phyloP scores from a whole-genome alignment of 257 asterid species.

The Coffea canephora region DNA sequence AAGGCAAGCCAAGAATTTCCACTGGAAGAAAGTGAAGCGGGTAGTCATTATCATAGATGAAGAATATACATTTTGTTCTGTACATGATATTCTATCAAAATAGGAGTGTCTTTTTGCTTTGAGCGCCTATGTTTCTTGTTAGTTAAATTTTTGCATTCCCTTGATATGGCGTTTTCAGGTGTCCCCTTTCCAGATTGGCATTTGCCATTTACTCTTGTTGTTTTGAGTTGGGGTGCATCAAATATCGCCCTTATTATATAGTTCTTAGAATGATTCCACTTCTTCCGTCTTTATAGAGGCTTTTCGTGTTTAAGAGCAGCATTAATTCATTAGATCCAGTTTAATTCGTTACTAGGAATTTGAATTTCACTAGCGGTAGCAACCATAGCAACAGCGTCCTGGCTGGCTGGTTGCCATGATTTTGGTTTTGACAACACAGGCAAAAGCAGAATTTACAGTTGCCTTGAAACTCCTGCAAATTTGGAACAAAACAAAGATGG shows the following conservation, averaged over 20 bases:
- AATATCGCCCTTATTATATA: neutral
- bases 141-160: neutral
- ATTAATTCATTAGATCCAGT: no score
- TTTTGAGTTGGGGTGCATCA: neutral
- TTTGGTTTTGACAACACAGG: neutral
- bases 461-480: no score
- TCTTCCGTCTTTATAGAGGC: neutral
- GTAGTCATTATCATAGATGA: neutral
- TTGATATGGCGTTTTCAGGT: neutral
- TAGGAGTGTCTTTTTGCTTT: neutral
- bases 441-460: no score
- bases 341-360: no score
- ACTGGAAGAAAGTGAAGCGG: constrained; percentile 61
- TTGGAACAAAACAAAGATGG: no score
- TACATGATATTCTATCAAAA: constrained; percentile 13
- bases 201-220: neutral
- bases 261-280: no score
- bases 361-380: neutral
- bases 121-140: neutral
- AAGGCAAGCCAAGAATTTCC: constrained; percentile 71
- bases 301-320: neutral
- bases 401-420: neutral
- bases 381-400: neutral
- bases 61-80: neutral
- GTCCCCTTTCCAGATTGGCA: neutral